Conservation (phyloP, 1,284 basidiomycete genomes). For the Pterulicium gracile region DNA sequence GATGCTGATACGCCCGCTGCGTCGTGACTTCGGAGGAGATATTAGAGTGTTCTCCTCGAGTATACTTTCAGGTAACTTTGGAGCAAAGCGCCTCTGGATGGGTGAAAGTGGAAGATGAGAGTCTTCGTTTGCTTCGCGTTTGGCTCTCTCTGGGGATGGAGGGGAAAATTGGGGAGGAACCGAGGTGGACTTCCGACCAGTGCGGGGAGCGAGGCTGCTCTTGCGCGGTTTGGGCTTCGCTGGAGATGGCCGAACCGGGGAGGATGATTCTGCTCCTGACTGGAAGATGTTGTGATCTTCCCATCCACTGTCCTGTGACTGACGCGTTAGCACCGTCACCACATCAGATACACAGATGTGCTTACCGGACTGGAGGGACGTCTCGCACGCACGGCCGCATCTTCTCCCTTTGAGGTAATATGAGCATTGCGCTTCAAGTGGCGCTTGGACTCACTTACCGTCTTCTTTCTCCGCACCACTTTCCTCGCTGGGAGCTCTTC, state of each 20-base stretch:
- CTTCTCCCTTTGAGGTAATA: constrained; percentile 26
- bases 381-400: constrained; percentile 37
- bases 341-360: constrained; percentile 5
- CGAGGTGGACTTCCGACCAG: constrained; percentile 57
- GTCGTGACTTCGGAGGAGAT: neutral
- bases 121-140: neutral
- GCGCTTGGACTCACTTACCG: constrained; percentile 25
- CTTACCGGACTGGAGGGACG: constrained; percentile 38
- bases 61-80: neutral
- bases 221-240: constrained; percentile 39
- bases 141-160: constrained; percentile 13
- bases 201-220: constrained; percentile 30
- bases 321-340: constrained; percentile 7
- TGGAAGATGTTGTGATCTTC: constrained; percentile 81
- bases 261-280: constrained; percentile 71
- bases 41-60: neutral
- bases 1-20: neutral
- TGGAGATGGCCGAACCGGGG: constrained; percentile 54
- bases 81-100: neutral
- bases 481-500: constrained; percentile 48
- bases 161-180: constrained; percentile 53
- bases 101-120: neutral
- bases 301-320: constrained; percentile 64
- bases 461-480: constrained; percentile 48
- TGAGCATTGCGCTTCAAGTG: constrained; percentile 3